Base-by-base conservation (phyloP, 2,329 filamentous ascomycete species). In the Aschersonia sp. region DNA sequence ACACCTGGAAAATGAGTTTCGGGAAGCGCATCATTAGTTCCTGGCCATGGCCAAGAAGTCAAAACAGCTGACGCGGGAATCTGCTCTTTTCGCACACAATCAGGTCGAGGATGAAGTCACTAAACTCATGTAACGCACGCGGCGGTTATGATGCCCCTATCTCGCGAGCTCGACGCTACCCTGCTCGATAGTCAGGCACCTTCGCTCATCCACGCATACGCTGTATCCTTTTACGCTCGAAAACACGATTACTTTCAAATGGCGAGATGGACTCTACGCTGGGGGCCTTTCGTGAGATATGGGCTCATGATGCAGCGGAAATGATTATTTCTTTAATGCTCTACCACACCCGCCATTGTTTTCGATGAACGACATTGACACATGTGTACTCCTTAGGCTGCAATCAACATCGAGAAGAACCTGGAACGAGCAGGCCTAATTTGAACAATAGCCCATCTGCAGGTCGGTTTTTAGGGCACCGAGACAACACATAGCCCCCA, bases 71-170 rank as follows among this genome's bases (percentile, higher is more conserved):
- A 63, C 58, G 52, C 52, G 54, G 50, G 54, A 54, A 31, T 8
- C 22, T 31, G 10, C 53, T 48, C 32, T 46, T 79, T 49, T 47
- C 43, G 31, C 43, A 37, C 44, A 49, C 37, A 40, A 49, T 37
- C 45, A 90, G 85, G 83, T 87, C 69, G 85, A 90, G 73, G 85
- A 89, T 71, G 85, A 89, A 70, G 80, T 89, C 66, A 88, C 85
- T 59, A 90, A 86, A 70, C 86, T 94, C 70, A 88, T 89, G 83
- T 89, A 83, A 66, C 64, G 14, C 22, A 22, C 22, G 22, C 41
- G 33, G 30, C 29, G 29, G 29, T 22, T 40, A 8, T 6, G 45
- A 35, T 9, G 40, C 5, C 4, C 40, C 14, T 14, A 14, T 22
- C 14, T n/a, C 14, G 10, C 7, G 40, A 42, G n/a, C 10, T n/a